Evolutionary conservation across 306 rosid genomes (phyloP), one percentile per base, ranked within the genome.

Genomic region (Nissolia schottii): DNA sequence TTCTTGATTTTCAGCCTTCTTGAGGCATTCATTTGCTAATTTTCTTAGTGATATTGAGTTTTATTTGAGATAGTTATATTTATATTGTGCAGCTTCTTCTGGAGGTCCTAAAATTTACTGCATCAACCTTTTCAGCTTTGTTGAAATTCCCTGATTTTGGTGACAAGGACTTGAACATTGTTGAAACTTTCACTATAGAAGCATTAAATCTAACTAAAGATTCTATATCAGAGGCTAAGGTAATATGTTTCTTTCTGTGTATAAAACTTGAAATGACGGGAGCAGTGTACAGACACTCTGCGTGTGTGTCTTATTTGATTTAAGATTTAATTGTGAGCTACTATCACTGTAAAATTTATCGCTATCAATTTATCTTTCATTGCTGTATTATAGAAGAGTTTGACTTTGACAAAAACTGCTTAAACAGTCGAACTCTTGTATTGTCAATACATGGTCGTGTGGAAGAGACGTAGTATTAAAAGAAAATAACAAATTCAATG

Each of bases 181-280:
- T 81, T 64, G 95, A 88, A 79, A 83, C 65, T 34, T 87, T 86
- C 80, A 79, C 83, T 34, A 34, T 60, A 75, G 96, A 87, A 76
- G 84, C 75, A 57, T 67, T 94, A 73, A 87, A 73, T 82, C 70
- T 94, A 58, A 85, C 87, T 23, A 86, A 64, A 69, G 87, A 79
- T 70, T 80, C 82, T 27, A 57, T 94, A 75, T 82, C 88, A 5
- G 87, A 83, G 67, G 78, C 83, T 76, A 91, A 87, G 98, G 98
- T 91, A 77, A 77, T 55, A 32, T 41, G 64, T 7, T 73, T 56
- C 68, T 71, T 41, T 61, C 8, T 31, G 51, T 73, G 45, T 35
- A n/a, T 67, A 62, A 29, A 69, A 23, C 37, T 29, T 40, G 37
- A 54, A 35, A 43, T 29, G 18, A 49, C 7, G 34, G 23, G 64